A percentile compares a stretch with the other conserved stretches of the same genome.
phyloP scores from a whole-genome alignment of 345 rosid genomes.

The Acer campestre region DNA sequence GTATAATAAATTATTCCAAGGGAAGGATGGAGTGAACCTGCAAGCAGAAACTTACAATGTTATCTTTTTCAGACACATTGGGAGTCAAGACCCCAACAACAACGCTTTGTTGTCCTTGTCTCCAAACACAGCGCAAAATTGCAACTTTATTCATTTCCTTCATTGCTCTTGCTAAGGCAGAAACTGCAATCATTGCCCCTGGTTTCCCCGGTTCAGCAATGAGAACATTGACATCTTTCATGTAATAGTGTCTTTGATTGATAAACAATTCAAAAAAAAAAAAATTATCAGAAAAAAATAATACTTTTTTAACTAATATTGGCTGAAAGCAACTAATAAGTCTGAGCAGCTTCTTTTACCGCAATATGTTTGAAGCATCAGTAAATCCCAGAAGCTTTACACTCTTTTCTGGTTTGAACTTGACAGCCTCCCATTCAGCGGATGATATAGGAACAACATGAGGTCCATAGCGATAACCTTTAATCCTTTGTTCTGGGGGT shows the following conservation, averaged over 20 bases:
- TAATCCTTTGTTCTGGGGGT: conserved; percentile 94
- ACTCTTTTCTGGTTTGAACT: conserved; percentile 89
- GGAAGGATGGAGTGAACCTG: not conserved
- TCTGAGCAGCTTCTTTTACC: conserved; percentile 43
- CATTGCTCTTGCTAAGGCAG: conserved; percentile 91
- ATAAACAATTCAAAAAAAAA: conserved; percentile 21
- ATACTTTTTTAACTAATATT: conserved; percentile 18
- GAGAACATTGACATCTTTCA: conserved; percentile 89
- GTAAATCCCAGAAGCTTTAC: conserved; percentile 92
- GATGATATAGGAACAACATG: conserved; percentile 90
- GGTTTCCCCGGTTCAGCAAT: conserved; percentile 80
- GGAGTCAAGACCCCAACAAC: conserved; percentile 86
- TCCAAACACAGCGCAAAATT: conserved; percentile 94
- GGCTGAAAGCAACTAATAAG: not conserved
- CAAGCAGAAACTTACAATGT: conserved; percentile 50
- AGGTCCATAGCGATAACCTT: conserved; percentile 92
- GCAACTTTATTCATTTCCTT: conserved; percentile 76
- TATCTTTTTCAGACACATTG: conserved; percentile 63
- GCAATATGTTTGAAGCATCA: conserved; percentile 63
- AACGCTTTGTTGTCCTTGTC: conserved; percentile 74
- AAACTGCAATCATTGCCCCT: conserved; percentile 63
- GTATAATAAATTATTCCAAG: conserved; percentile 5
- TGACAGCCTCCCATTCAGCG: conserved; percentile 71
- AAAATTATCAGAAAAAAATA: not conserved
- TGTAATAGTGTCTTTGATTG: conserved; percentile 72